A percentile compares a stretch with the other conserved stretches of the same genome.
Evolutionary conservation across 2,329 filamentous ascomycete species (phyloP).

Genomic region (Lasiodiplodia sp.): DNA sequence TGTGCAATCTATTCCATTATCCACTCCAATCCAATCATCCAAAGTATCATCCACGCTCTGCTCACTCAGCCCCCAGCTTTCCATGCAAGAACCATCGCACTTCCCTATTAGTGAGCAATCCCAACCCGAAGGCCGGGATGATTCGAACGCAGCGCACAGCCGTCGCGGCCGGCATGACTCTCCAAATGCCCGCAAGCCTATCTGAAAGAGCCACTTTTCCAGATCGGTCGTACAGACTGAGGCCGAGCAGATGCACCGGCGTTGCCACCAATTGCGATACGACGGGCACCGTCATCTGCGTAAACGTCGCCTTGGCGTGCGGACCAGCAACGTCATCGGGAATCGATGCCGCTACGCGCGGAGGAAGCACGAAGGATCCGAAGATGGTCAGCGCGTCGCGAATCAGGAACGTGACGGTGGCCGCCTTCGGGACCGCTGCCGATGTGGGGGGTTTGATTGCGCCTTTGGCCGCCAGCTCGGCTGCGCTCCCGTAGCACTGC

Average conservation of each 20-base stretch:
- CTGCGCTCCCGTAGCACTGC: conserved; percentile 35
- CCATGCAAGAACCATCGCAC: conserved; percentile 36
- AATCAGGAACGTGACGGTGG: conserved; percentile 39
- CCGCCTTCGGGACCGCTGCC: conserved; percentile 28
- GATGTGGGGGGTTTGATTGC: neutral
- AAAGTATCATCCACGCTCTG: neutral
- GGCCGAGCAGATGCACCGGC: conserved; percentile 39
- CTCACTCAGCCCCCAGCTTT: neutral
- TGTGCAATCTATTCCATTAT: neutral
- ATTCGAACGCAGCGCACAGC: conserved; percentile 40
- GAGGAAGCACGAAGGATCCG: conserved; percentile 41
- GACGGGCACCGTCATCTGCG: conserved; percentile 41
- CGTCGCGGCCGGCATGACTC: conserved; percentile 36
- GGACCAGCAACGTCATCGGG: conserved; percentile 35
- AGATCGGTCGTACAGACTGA: conserved; percentile 37
- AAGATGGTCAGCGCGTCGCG: conserved; percentile 43
- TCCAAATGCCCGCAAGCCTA: conserved; percentile 32
- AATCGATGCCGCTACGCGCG: conserved; percentile 35
- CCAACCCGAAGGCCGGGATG: conserved; percentile 41
- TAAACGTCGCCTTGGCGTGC: conserved; percentile 35
- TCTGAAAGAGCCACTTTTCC: conserved; percentile 17
- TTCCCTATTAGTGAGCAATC: conserved; percentile 38
- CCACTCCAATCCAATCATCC: neutral
- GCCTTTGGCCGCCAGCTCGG: conserved; percentile 16
- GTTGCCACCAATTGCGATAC: conserved; percentile 41